Evolutionary conservation across 306 rosid species (phyloP).

Genomic region (Prunus mume): DNA sequence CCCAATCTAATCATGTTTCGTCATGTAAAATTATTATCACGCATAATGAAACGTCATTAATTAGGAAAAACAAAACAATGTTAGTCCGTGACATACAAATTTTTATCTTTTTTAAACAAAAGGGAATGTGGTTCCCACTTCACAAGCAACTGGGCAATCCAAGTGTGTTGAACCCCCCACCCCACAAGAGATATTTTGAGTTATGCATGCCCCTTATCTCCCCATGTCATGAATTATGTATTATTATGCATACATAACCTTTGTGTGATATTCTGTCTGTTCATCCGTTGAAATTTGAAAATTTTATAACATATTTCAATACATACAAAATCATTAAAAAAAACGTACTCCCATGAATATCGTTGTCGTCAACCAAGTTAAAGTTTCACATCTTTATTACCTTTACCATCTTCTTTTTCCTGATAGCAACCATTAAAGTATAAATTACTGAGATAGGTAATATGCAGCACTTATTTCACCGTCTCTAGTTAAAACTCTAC

Average conservation of each 20-base stretch:
- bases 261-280: not conserved
- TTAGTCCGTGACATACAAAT: not conserved
- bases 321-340: not conserved
- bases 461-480: not conserved
- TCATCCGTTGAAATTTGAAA: not conserved
- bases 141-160: not conserved
- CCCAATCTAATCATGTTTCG: no score
- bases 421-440: no score
- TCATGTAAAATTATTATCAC: no score
- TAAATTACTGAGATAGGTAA: no score
- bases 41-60: rapidly evolving
- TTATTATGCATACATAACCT: not conserved
- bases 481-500: not conserved
- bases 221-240: not conserved
- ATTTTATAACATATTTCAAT: not conserved
- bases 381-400: not conserved
- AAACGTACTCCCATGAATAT: not conserved
- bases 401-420: not conserved
- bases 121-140: not conserved
- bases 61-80: no score
- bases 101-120: not conserved
- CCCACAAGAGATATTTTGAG: not conserved
- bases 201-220: not conserved
- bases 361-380: not conserved
- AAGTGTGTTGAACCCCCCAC: not conserved